A percentile compares a stretch with the other conserved stretches of the same genome.
These are phyloP conservation scores for Medicago ruthenica DNA, from an alignment of 306 rosid species.

Conservation along the genomic window DNA sequence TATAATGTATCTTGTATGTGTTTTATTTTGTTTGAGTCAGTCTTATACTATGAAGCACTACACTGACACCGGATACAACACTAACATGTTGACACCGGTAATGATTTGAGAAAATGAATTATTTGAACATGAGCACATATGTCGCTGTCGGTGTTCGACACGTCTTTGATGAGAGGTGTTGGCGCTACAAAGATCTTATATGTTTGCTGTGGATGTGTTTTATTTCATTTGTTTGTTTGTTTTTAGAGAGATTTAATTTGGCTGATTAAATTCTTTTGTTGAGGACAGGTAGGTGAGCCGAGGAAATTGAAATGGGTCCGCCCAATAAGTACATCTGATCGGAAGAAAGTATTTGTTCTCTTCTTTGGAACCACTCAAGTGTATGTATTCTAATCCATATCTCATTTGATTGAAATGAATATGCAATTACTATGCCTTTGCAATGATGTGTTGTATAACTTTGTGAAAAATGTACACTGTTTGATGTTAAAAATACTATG, in stretches of 20 bases:
- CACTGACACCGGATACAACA: too few species aligned
- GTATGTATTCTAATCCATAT: constrained; percentile 58
- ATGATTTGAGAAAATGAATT: too few species aligned
- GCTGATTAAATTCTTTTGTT: constrained; percentile 46
- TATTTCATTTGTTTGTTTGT: not conserved
- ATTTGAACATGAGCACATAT: too few species aligned
- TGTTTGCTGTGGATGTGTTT: too few species aligned
- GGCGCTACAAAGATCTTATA: too few species aligned
- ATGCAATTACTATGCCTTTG: constrained; percentile 4
- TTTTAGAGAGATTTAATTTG: constrained; percentile 18
- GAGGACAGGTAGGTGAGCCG: constrained; percentile 76
- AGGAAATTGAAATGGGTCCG: too few species aligned
- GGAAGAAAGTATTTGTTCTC: constrained; percentile 88
- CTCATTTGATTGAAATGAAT: constrained; percentile 18
- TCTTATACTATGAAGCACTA: too few species aligned
- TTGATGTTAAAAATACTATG: constrained; percentile 25
- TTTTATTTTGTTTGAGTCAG: too few species aligned
- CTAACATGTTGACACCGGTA: too few species aligned
- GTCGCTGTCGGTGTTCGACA: too few species aligned
- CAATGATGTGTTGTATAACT: constrained; percentile 11
- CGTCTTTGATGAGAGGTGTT: too few species aligned
- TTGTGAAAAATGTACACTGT: not conserved
- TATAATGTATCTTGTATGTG: constrained; percentile 7
- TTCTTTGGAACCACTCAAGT: constrained; percentile 96
- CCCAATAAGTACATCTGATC: constrained; percentile 46